Conservation (phyloP, 257 asterid genomes). For the Osmanthus fragrans region DNA sequence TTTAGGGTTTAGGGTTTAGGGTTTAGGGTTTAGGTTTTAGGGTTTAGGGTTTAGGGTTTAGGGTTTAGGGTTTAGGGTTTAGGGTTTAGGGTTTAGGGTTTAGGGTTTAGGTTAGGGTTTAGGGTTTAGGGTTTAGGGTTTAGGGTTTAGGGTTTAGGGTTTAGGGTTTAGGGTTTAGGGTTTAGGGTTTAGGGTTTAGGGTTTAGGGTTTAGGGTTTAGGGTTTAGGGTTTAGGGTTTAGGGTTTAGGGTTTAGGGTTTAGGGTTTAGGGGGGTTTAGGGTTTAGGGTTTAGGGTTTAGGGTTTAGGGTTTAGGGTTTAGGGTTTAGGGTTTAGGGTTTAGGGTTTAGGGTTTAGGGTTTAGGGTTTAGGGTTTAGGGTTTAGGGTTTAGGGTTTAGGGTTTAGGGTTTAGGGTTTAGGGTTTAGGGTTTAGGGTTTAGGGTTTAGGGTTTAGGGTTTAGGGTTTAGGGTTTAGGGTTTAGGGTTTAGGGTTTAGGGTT, state of each 20-base stretch:
- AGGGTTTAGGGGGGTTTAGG: neutral
- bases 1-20: constrained; percentile 19
- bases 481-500: constrained; percentile 17
- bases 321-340: neutral
- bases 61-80: constrained; percentile 10
- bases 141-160: neutral
- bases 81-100: constrained; percentile 21
- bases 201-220: neutral
- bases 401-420: constrained; percentile 3
- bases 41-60: constrained; percentile 14
- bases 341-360: constrained; percentile 10
- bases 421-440: constrained; percentile 3
- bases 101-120: constrained; percentile 4
- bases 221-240: constrained; percentile 3
- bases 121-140: neutral
- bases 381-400: neutral
- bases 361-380: neutral
- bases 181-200: neutral
- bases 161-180: neutral
- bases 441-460: constrained; percentile 6
- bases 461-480: constrained; percentile 9
- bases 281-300: constrained; percentile 1
- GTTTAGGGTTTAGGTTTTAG: constrained; percentile 3
- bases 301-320: constrained; percentile 6
- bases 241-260: neutral